Base-by-base conservation (phyloP, 1,284 basidiomycete species). In the Microbotryum intermedium region DNA sequence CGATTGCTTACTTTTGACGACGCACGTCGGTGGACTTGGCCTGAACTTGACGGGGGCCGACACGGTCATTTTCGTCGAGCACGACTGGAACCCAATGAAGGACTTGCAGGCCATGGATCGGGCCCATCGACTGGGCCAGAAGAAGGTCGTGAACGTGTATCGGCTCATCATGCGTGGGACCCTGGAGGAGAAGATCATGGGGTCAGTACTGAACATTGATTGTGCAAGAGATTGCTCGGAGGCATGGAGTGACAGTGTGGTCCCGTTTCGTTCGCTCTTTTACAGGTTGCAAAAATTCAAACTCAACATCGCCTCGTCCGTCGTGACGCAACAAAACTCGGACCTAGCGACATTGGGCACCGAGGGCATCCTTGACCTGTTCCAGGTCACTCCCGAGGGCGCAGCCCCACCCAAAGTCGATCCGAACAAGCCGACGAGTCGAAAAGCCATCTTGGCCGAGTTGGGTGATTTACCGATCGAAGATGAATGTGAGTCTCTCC, bases 21-120 rank as follows among this genome's bases (percentile, higher is more conserved):
- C 95, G 0, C 90, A 92, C 66, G 94, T 99, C 50, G 95, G 95
- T 62, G 95, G 95, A 6, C 79, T 99, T 16, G 95, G 95, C 2
- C 77, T 99, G 68, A 99, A 95, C 23, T 78, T 99, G 67, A 99
- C 95, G 0, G 94, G 95, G 26, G 95, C 95, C 10, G 95, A 98
- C 74, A 98, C 95, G 1, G 95, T 99, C 67, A 97, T 99, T 66
- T 98, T 99, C 71, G 91, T 98, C 52, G 95, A 99, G 74, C 95
- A 98, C 74, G 95, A 99, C 74, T 98, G 95, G 95, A 99, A 99
- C 75, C 95, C 95, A 21, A 97, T 95, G 92, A 97, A 97, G 76
- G 95, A 99, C 77, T 78, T 98, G 13, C 95, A 99, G 74, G 95
- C 95, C 7, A 99, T 99, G 95, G 95, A 98, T 74, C 84, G 95